Conservation (phyloP, 371 early-diverging fungal species). For the Mortierella sp. region DNA sequence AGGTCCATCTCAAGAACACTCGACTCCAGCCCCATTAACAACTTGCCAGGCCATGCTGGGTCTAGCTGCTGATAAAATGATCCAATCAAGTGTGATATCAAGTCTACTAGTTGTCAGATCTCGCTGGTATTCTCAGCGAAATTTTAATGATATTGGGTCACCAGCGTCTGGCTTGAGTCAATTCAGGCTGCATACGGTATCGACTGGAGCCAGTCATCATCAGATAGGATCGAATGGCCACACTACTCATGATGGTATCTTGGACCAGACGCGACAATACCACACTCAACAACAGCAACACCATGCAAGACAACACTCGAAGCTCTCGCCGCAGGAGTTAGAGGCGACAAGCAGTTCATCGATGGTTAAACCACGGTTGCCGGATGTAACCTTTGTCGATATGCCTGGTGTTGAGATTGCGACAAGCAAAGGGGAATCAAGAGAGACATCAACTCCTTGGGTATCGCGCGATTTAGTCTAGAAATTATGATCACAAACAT, state of each 20-base stretch:
- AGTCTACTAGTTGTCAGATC: constrained; percentile 35
- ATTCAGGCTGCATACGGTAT: constrained; percentile 1
- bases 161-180: constrained; percentile 11
- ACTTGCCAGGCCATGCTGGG: constrained; percentile 46
- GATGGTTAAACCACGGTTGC: neutral
- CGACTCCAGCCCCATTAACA: constrained; percentile 9
- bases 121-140: constrained; percentile 30
- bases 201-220: neutral
- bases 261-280: constrained; percentile 23
- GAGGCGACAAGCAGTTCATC: neutral
- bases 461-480: too few relatives aligned
- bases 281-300: constrained; percentile 34
- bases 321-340: constrained; percentile 10
- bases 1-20: neutral
- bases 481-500: too few relatives aligned
- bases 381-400: neutral
- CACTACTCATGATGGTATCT: neutral
- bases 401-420: neutral
- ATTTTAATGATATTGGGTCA: neutral
- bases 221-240: constrained; percentile 2
- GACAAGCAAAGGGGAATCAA: neutral
- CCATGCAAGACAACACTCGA: constrained; percentile 27
- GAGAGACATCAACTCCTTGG: neutral
- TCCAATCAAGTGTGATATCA: constrained; percentile 33
- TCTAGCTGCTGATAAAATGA: constrained; percentile 33